Conservation (phyloP, 208 protist genomes). For the Acanthamoeba sp. region DNA sequence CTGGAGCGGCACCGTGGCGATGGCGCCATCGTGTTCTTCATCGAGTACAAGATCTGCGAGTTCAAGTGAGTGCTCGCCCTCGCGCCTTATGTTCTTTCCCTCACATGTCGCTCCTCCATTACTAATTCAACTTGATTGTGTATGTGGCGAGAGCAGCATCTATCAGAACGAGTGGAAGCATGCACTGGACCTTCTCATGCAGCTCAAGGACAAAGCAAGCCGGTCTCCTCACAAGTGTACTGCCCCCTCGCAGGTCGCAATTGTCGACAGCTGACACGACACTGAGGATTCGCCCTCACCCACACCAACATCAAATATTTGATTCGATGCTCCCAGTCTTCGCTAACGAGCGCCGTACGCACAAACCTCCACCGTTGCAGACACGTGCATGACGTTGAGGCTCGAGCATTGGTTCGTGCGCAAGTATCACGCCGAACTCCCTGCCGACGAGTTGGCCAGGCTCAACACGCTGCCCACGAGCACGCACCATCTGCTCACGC, state of each 20-base stretch:
- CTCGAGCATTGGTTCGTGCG: slow-evolving; percentile 36
- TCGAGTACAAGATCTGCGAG: slow-evolving; percentile 16
- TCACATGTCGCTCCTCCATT: too few relatives aligned
- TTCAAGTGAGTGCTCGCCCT: background rate
- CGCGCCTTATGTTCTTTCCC: background rate
- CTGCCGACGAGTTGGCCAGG: background rate
- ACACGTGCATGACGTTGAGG: background rate
- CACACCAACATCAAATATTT: too few relatives aligned
- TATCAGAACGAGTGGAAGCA: background rate
- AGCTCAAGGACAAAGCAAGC: background rate
- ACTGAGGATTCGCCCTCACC: too few relatives aligned
- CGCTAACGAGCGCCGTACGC: background rate
- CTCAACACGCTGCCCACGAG: background rate
- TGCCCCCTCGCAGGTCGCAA: too few relatives aligned
- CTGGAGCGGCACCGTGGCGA: background rate
- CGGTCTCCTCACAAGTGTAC: background rate
- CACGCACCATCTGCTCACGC: background rate
- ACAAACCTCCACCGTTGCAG: too few relatives aligned
- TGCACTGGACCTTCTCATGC: background rate
- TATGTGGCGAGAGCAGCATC: background rate
- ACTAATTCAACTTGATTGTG: too few relatives aligned
- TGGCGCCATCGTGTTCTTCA: background rate
- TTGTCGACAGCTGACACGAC: too few relatives aligned
- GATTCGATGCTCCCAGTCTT: too few relatives aligned
- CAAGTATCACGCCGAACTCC: background rate